Conservation (phyloP, 164 flowering plant genomes). For the Liriodendron chinense region DNA sequence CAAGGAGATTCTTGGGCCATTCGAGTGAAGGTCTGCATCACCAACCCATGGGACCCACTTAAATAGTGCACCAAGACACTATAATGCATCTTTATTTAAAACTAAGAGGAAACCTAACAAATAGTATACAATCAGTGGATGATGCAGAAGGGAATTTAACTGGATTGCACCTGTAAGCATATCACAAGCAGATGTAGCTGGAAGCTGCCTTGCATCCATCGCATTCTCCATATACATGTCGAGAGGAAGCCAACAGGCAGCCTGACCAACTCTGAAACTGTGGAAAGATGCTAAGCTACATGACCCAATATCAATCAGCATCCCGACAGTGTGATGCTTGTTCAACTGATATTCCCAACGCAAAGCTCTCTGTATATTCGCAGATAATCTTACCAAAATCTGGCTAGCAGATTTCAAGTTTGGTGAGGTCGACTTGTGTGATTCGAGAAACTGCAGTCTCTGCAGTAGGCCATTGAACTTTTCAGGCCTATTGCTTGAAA, state of each 20-base stretch:
- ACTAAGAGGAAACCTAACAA: too few species aligned
- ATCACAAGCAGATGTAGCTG: slow-evolving; percentile 45
- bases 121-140: not conserved
- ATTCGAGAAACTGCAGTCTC: slow-evolving; percentile 49
- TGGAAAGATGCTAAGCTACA: slow-evolving; percentile 29
- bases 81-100: too few species aligned
- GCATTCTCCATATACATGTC: slow-evolving; percentile 68
- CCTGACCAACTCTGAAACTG: slow-evolving; percentile 37
- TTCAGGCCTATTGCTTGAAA: slow-evolving; percentile 48
- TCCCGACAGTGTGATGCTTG: slow-evolving; percentile 41
- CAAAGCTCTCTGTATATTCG: slow-evolving; percentile 37
- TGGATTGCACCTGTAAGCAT: slow-evolving; percentile 45
- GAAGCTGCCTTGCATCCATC: slow-evolving; percentile 66
- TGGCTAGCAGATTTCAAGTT: slow-evolving; percentile 32
- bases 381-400: slow-evolving; percentile 36
- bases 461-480: slow-evolving; percentile 51
- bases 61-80: too few species aligned
- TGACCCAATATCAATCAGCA: slow-evolving; percentile 44
- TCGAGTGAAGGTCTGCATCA: too few species aligned
- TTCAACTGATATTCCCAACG: slow-evolving; percentile 45
- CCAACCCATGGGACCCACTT: too few species aligned
- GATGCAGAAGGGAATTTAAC: not conserved
- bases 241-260: slow-evolving; percentile 61
- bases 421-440: slow-evolving; percentile 35
- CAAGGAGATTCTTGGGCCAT: too few species aligned